Evolutionary conservation across 768 basidiomycete genomes (phyloP).

Genomic region (Baorangia bicolor): DNA sequence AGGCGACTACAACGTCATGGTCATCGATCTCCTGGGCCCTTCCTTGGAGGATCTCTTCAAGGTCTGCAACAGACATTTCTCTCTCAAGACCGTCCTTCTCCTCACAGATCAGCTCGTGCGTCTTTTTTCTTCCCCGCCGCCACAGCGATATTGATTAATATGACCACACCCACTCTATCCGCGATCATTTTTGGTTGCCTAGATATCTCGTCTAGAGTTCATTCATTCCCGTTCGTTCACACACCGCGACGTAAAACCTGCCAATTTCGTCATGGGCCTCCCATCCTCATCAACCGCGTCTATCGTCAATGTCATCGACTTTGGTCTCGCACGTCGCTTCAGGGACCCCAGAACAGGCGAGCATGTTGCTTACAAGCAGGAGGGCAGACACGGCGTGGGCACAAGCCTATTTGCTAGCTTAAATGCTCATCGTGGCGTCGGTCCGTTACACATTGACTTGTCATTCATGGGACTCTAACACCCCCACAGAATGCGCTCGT

Average conservation of each 20-base stretch:
- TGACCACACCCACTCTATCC: conserved; percentile 15
- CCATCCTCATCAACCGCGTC: conserved; percentile 57
- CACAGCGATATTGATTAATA: conserved; percentile 9
- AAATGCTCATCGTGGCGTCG: conserved; percentile 73
- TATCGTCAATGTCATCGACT: conserved; percentile 90
- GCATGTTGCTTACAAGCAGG: conserved; percentile 73
- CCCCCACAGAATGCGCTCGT: conserved; percentile 59
- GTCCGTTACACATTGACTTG: conserved; percentile 38
- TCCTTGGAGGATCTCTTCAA: conserved; percentile 86
- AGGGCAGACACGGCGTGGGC: conserved; percentile 74
- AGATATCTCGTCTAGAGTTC: conserved; percentile 96
- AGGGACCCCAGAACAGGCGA: conserved; percentile 61
- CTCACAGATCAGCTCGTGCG: conserved; percentile 93
- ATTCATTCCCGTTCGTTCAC: conserved; percentile 94
- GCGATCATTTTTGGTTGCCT: conserved; percentile 21
- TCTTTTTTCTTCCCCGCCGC: conserved; percentile 10
- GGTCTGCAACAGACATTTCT: conserved; percentile 88
- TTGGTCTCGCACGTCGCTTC: conserved; percentile 80
- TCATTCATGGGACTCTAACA: neutral
- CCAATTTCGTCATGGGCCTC: conserved; percentile 94
- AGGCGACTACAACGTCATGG: conserved; percentile 96
- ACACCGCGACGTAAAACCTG: conserved; percentile 97
- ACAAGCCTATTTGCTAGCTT: conserved; percentile 75
- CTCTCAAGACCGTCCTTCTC: conserved; percentile 90
- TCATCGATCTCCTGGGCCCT: conserved; percentile 94